Evolutionary conservation across 768 basidiomycete species (phyloP).

Genomic region (Suillus subalutaceus): DNA sequence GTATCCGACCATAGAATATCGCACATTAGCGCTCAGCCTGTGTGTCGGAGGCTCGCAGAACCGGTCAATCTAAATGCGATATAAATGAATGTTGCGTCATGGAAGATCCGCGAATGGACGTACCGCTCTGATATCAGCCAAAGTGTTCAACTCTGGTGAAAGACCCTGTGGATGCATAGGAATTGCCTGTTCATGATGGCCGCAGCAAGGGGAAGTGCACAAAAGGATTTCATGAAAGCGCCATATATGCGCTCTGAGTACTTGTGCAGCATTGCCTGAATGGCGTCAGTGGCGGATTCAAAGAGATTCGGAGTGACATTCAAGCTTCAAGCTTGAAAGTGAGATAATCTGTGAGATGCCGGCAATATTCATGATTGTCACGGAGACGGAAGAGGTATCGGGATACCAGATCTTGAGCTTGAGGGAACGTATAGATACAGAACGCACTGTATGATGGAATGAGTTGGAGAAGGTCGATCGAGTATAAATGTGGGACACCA

Average conservation of each 20-base stretch:
- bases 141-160: slow-evolving; percentile 91
- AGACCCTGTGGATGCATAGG: slow-evolving; percentile 95
- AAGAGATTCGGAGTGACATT: slow-evolving; percentile 51
- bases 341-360: slow-evolving; percentile 97
- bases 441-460: slow-evolving; percentile 70
- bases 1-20: slow-evolving; percentile 99
- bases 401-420: slow-evolving; percentile 67
- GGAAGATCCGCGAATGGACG: slow-evolving; percentile 29
- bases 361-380: slow-evolving; percentile 93
- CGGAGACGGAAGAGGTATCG: slow-evolving; percentile 94
- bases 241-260: slow-evolving; percentile 65
- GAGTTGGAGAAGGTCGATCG: neutral
- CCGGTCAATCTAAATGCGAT: slow-evolving; percentile 76
- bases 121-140: slow-evolving; percentile 91
- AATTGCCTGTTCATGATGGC: slow-evolving; percentile 99
- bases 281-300: slow-evolving; percentile 11
- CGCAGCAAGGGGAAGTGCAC: slow-evolving; percentile 91
- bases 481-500: slow-evolving; percentile 14
- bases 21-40: slow-evolving; percentile 93
- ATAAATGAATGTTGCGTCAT: neutral
- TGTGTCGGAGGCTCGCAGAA: slow-evolving; percentile 98
- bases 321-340: slow-evolving; percentile 97
- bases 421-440: slow-evolving; percentile 89
- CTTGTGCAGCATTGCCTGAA: slow-evolving; percentile 91
- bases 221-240: slow-evolving; percentile 98